Evolutionary conservation across 1,139 yeast species (phyloP), one percentile per base, ranked within the genome.

Genomic region (Hemisphaericaspora xylanilytica): DNA sequence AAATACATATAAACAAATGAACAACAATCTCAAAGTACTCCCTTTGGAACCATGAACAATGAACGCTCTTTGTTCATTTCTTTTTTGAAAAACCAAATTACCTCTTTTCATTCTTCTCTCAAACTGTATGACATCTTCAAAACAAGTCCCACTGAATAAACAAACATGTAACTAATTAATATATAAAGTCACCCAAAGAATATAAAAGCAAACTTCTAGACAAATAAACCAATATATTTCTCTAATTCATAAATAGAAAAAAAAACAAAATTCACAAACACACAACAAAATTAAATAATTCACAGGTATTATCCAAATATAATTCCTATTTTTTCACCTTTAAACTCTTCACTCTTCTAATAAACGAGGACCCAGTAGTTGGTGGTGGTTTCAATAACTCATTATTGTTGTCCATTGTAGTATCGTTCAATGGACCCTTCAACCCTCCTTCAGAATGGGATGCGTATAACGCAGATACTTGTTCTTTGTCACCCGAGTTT

Each of bases 261-360:
- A n/a, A n/a, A n/a, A n/a, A n/a, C n/a, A n/a, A n/a, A n/a, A n/a
- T n/a, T n/a, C n/a, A n/a, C n/a, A n/a, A n/a, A n/a, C n/a, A n/a
- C n/a, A n/a, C n/a, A n/a, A n/a, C n/a, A n/a, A n/a, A n/a, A n/a
- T n/a, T n/a, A n/a, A n/a, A n/a, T n/a, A n/a, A n/a, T n/a, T n/a
- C n/a, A n/a, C n/a, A n/a, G n/a, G n/a, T n/a, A n/a, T n/a, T n/a
- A n/a, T n/a, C n/a, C n/a, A n/a, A n/a, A n/a, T n/a, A n/a, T n/a
- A n/a, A n/a, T n/a, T n/a, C 21, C 8, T 33, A 41, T 49, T 72
- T 63, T 41, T 85, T 80, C 36, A 85, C 95, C 63, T 84, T 85
- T 65, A 89, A 75, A 70, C 95, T 85, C 67, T 85, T 86, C 33
- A 89, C 96, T 60, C 96, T 81, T 56, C 85, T 80, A 53, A 89